Percentiles rank a stretch among this genome's conserved stretches.
Conservation (phyloP, 75 land plant genomes). For the Sequoia sempervirens region DNA sequence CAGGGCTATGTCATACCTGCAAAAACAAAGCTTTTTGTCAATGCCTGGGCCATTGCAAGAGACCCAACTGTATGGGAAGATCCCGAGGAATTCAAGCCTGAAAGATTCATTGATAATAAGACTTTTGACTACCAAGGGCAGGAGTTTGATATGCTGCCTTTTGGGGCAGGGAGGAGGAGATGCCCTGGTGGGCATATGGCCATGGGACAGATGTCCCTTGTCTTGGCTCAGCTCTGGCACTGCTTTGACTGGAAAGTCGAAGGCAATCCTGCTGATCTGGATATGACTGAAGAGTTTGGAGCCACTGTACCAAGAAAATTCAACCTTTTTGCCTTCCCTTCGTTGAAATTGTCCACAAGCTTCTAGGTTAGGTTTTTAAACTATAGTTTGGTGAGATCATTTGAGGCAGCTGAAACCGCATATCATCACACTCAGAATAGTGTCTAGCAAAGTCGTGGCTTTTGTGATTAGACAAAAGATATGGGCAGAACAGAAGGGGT, state of each 20-base stretch:
- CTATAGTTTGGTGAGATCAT: too few relatives aligned
- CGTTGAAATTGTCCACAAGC: not conserved
- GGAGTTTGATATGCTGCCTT: constrained; percentile 12
- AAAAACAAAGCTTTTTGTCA: not conserved
- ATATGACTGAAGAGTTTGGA: not conserved
- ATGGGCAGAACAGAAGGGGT: too few relatives aligned
- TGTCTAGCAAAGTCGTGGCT: too few relatives aligned
- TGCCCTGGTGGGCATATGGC: constrained; percentile 21
- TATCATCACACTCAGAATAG: too few relatives aligned
- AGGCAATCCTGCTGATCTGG: not conserved
- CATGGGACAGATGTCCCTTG: constrained; percentile 5
- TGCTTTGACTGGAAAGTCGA: constrained; percentile 19
- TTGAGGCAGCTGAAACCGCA: too few relatives aligned
- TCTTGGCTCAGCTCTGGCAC: constrained; percentile 21
- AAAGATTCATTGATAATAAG: not conserved
- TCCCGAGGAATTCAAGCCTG: constrained; percentile 3
- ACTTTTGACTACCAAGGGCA: not conserved
- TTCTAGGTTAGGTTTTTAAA: too few relatives aligned
- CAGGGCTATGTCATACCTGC: not conserved
- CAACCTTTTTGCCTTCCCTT: not conserved
- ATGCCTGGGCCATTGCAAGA: constrained; percentile 10
- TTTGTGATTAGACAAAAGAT: too few relatives aligned
- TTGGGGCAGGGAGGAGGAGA: constrained; percentile 21
- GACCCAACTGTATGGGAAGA: constrained; percentile 11
- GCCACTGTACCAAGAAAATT: not conserved